Base-by-base conservation (phyloP, 2,329 filamentous ascomycete genomes). In the Nemania abortiva region DNA sequence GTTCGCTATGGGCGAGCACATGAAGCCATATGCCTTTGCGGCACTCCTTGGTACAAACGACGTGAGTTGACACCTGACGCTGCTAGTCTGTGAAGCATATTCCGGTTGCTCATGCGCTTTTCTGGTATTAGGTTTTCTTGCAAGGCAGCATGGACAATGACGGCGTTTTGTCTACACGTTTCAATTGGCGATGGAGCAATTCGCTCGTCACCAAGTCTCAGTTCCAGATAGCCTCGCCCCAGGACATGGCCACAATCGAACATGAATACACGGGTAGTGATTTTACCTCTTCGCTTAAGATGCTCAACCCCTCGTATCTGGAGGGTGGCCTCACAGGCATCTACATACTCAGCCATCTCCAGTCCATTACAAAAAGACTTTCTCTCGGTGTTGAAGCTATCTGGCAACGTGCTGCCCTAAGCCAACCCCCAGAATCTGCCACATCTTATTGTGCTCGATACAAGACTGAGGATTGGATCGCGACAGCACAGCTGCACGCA, bases 111-210 rank as follows among this genome's bases (percentile, higher is more conserved):
- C 47, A 68, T 27, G 24, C 49, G 15, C 68, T 31, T 34, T 58
- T 66, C 55, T 68, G 66, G 71, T 37, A 42, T 69, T 74, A 98
- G 95, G 88, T 97, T 68, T 98, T 99, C 82, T 90, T 96, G 82
- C 96, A 99, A 89, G 96, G 92, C 74, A 97, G 94, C 80, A 83
- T 98, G 80, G 95, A 98, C 82, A 98, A 96, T 80, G 94, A 98
- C 78, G 92, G 95, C 70, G 89, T 91, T 74, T 89, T 99, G 75
- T 92, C 91, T 70, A 93, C 93, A 63, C 91, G 95, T 80, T 95
- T 95, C 85, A 99, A 99, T 86, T 96, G 92, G 84, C 90, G 95
- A 81, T 97, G 95, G 93, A 89, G 87, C 73, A 87, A 89, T 73
- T 87, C 90, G 76, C 86, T 97, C 72, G 90, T 97, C 74, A 92